These are phyloP conservation scores for Scleromitrula shiraiana DNA, from an alignment of 2,329 filamentous ascomycete genomes.

Conservation along the genomic window DNA sequence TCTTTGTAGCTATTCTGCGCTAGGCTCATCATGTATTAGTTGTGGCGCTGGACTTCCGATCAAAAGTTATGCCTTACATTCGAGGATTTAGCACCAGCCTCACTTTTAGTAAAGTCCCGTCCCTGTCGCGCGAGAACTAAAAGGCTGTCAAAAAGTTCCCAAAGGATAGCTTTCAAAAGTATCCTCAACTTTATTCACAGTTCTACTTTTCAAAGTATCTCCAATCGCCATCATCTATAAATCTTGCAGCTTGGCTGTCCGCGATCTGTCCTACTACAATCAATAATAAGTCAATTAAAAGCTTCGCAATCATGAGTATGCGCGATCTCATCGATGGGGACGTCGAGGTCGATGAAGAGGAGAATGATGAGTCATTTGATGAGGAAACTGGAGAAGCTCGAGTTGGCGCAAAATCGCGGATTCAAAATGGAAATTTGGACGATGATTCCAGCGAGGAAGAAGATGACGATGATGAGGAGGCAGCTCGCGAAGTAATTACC, in stretches of 20 bases:
- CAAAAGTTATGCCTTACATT: conserved; percentile 1
- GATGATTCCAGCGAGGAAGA: conserved; percentile 91
- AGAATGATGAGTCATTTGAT: conserved; percentile 74
- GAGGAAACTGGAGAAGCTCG: conserved; percentile 61
- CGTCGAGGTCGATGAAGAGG: conserved; percentile 80
- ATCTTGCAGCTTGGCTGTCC: neutral
- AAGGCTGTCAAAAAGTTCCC: conserved; percentile 7
- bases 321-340: conserved; percentile 74
- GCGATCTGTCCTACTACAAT: neutral
- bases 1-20: too few relatives aligned
- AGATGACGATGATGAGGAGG: conserved; percentile 85
- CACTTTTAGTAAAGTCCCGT: neutral
- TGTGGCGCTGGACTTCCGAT: too few relatives aligned
- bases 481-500: conserved; percentile 58
- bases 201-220: neutral
- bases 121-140: conserved; percentile 10
- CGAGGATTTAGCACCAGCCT: neutral
- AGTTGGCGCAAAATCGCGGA: conserved; percentile 29
- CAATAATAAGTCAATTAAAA: conserved; percentile 2
- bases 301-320: conserved; percentile 52
- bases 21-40: neutral
- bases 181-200: neutral
- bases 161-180: neutral
- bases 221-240: neutral
- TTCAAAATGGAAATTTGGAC: conserved; percentile 33